Conservation (phyloP, 2,329 filamentous ascomycete species). For the Pseudogymnoascus sp. region DNA sequence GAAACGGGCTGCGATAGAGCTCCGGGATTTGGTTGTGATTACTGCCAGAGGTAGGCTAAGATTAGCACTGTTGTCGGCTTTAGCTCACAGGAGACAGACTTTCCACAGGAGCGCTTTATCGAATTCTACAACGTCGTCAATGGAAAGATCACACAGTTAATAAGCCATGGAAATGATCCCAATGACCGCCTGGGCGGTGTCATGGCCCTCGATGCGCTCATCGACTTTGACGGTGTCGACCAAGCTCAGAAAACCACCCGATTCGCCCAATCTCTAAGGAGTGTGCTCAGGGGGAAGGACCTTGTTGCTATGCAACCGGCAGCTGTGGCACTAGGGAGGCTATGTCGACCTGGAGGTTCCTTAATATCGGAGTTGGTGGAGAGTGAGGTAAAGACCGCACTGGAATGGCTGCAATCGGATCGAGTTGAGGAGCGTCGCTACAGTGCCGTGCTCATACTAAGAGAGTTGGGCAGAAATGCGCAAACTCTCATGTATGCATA, state of each 20-base stretch:
- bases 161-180: constrained; percentile 77
- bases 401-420: constrained; percentile 96
- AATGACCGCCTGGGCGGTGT: constrained; percentile 87
- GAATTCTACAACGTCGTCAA: constrained; percentile 61
- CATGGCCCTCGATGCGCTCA: constrained; percentile 81
- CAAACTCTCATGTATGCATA: constrained; percentile 94
- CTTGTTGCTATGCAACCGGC: constrained; percentile 84
- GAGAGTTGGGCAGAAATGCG: constrained; percentile 85
- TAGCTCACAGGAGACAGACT: constrained; percentile 43
- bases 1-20: constrained; percentile 26
- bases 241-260: constrained; percentile 87
- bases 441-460: constrained; percentile 81
- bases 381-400: constrained; percentile 88
- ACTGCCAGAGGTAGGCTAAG: constrained; percentile 25
- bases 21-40: constrained; percentile 27
- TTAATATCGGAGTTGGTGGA: constrained; percentile 94
- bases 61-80: background rate
- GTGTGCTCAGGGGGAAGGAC: constrained; percentile 82
- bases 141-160: constrained; percentile 59
- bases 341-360: constrained; percentile 86
- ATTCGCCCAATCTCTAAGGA: constrained; percentile 84
- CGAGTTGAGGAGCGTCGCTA: constrained; percentile 88
- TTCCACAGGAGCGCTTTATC: constrained; percentile 69
- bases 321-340: constrained; percentile 77
- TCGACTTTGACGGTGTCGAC: constrained; percentile 95